These are phyloP conservation scores for Fragaria ananassa DNA, from an alignment of 306 rosid species.

Conservation along the genomic window DNA sequence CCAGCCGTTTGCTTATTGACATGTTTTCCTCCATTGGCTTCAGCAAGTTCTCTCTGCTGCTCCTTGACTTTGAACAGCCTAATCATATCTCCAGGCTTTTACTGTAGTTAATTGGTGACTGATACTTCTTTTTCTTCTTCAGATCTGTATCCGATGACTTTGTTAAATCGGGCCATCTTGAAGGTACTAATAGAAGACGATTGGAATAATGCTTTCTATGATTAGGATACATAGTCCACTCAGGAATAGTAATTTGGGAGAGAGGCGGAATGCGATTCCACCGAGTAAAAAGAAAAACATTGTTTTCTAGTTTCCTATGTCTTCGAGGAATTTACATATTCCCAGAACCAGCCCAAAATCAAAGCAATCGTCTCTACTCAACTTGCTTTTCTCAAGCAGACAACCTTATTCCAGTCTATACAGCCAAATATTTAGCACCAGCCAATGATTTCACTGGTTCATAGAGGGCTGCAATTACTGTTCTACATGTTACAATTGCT, in stretches of 20 bases:
- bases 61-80: constrained; percentile 82
- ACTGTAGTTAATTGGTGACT: neutral
- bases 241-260: neutral
- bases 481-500: neutral
- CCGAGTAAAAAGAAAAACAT: neutral
- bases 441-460: neutral
- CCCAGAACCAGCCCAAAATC: neutral
- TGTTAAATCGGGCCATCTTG: neutral
- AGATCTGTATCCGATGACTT: neutral
- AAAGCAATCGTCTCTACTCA: too few species aligned
- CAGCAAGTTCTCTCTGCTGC: constrained; percentile 76
- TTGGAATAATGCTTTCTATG: neutral
- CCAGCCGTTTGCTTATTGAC: constrained; percentile 80
- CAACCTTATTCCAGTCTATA: too few species aligned
- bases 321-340: neutral
- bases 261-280: neutral
- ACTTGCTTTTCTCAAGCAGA: too few species aligned
- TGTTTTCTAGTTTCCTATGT: neutral
- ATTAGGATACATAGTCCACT: neutral
- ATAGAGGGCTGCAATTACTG: neutral
- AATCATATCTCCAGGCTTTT: constrained; percentile 61
- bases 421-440: too few species aligned
- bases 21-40: constrained; percentile 57
- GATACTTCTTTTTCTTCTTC: neutral
- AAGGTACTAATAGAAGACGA: neutral